Conservation (phyloP, 371 early-diverging fungal genomes). For the Haplosporangium sp. region DNA sequence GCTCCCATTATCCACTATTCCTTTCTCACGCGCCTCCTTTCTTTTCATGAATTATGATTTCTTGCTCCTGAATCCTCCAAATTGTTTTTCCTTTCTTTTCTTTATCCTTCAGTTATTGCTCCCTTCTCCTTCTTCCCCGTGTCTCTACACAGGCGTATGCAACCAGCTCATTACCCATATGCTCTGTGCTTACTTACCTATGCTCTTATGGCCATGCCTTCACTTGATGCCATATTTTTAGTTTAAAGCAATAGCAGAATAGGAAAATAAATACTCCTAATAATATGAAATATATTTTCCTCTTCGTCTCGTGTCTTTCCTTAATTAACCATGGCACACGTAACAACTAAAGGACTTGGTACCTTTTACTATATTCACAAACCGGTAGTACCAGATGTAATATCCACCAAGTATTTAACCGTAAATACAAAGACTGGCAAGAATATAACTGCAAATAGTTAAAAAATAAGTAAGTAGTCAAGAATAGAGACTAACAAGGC, state of each 20-base stretch:
- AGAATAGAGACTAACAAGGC: neutral
- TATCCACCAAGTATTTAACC: neutral
- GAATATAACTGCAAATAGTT: neutral
- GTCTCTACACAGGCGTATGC: conserved; percentile 8
- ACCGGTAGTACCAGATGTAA: neutral
- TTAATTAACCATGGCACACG: neutral
- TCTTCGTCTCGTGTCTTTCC: neutral
- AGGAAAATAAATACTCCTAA: conserved; percentile 2
- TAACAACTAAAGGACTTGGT: too few relatives aligned
- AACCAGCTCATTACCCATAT: neutral
- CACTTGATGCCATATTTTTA: neutral
- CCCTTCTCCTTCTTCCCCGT: conserved; percentile 21
- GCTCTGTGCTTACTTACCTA: neutral
- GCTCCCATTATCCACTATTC: neutral
- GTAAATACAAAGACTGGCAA: neutral
- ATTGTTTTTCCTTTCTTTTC: conserved; percentile 10
- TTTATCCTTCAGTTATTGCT: neutral
- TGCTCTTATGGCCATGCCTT: neutral
- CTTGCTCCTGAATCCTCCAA: conserved; percentile 14
- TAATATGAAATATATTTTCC: neutral
- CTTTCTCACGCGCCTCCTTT: conserved; percentile 5
- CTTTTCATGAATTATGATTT: neutral
- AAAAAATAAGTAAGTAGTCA: too few relatives aligned
- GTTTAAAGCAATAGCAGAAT: neutral
- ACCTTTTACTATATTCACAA: conserved; percentile 11